These are phyloP conservation scores for Trichocomaceae sp. DNA, from an alignment of 2,329 filamentous ascomycete genomes.

Conservation along the genomic window DNA sequence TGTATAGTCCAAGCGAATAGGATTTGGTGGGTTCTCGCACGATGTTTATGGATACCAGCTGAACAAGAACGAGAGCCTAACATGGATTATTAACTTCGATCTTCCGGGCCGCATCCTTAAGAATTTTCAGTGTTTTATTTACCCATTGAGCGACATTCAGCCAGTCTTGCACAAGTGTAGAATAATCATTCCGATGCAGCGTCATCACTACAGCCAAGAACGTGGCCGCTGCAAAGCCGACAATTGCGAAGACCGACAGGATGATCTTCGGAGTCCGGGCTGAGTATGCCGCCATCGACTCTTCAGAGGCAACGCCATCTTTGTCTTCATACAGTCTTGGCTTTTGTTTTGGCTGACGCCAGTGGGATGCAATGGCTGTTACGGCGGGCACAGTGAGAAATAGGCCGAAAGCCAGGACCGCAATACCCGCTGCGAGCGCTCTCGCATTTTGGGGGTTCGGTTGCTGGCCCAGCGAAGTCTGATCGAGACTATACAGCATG, in stretches of 20 bases:
- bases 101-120: no score
- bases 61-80: conserved; percentile 1
- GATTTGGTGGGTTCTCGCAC: background rate
- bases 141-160: conserved; percentile 58
- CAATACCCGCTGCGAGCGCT: conserved; percentile 18
- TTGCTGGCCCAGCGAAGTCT: background rate
- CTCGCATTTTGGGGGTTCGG: background rate
- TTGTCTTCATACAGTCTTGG: conserved; percentile 55
- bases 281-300: conserved; percentile 58
- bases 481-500: background rate
- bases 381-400: conserved; percentile 23
- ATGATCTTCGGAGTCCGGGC: conserved; percentile 51
- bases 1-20: conserved; percentile 4
- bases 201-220: conserved; percentile 47
- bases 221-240: conserved; percentile 52
- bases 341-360: conserved; percentile 14
- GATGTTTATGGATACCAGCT: conserved; percentile 2
- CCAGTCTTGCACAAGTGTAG: conserved; percentile 51
- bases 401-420: conserved; percentile 22
- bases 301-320: conserved; percentile 62
- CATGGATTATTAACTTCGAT: background rate
- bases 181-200: conserved; percentile 27
- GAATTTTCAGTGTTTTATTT: conserved; percentile 9
- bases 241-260: conserved; percentile 48
- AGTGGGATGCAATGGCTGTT: conserved; percentile 18